Conservation (phyloP, 2,329 filamentous ascomycete genomes). For the Verticillium zaregamsianum region DNA sequence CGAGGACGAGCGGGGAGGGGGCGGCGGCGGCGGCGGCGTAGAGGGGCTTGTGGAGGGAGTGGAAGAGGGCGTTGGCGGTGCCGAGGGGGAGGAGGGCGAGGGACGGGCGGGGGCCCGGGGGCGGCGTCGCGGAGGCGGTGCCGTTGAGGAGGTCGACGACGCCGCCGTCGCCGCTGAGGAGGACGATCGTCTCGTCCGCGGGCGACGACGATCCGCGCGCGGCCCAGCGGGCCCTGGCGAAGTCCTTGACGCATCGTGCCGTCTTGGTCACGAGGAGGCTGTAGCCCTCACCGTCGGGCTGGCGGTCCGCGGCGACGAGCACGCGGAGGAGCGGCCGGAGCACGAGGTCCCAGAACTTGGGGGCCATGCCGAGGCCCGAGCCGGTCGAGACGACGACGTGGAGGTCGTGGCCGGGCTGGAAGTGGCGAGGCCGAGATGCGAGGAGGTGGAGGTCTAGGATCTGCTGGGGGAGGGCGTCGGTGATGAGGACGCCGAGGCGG, state of each 20-base stretch:
- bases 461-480: conserved; percentile 28
- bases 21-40: conserved; percentile 27
- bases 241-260: conserved; percentile 57
- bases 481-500: conserved; percentile 21
- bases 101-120: conserved; percentile 27
- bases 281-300: conserved; percentile 29
- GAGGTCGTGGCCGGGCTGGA: conserved; percentile 26
- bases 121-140: conserved; percentile 10
- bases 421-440: conserved; percentile 31
- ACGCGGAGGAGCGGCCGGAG: conserved; percentile 50
- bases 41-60: conserved; percentile 56
- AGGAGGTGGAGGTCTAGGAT: conserved; percentile 33
- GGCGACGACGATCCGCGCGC: neutral
- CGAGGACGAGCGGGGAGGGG: conserved; percentile 41
- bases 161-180: conserved; percentile 86
- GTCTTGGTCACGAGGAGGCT: conserved; percentile 59
- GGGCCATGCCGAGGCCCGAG: conserved; percentile 59
- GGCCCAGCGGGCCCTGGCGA: conserved; percentile 43
- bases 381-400: conserved; percentile 64
- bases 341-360: conserved; percentile 49
- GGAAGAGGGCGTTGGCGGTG: conserved; percentile 62
- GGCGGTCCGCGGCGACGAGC: conserved; percentile 25
- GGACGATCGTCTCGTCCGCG: conserved; percentile 55
- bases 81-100: conserved; percentile 57
- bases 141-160: conserved; percentile 78